Evolutionary conservation across 345 rosid species (phyloP).

Genomic region (Brassica cretica): DNA sequence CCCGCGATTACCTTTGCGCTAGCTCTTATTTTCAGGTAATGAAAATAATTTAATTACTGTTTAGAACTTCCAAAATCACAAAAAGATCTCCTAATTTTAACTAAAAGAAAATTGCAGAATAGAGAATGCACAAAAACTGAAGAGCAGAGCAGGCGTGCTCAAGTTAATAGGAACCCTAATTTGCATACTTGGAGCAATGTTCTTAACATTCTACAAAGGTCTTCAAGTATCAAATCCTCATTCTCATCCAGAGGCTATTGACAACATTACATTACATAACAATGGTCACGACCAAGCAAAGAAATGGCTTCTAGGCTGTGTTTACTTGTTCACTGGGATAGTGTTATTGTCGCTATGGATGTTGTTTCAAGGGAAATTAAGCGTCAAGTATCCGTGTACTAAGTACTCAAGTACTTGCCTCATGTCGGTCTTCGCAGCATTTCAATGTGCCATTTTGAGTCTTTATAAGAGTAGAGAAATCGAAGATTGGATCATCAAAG

Average conservation of each 20-base stretch:
- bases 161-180: constrained; percentile 52
- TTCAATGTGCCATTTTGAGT: constrained; percentile 55
- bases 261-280: constrained; percentile 15
- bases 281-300: constrained; percentile 33
- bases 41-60: background rate
- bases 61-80: background rate
- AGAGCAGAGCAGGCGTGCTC: constrained; percentile 43
- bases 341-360: constrained; percentile 54
- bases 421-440: constrained; percentile 52
- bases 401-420: constrained; percentile 63
- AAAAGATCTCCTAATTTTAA: background rate
- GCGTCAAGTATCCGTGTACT: constrained; percentile 46
- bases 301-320: constrained; percentile 52
- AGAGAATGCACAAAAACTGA: constrained; percentile 46
- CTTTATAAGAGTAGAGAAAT: constrained; percentile 43
- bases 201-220: constrained; percentile 59
- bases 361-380: constrained; percentile 51
- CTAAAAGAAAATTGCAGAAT: constrained; percentile 38
- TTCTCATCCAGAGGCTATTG: constrained; percentile 21
- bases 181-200: constrained; percentile 59
- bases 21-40: constrained; percentile 59
- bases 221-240: constrained; percentile 35
- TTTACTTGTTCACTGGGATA: constrained; percentile 38
- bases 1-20: constrained; percentile 66
- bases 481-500: constrained; percentile 49